A percentile compares a stretch with the other conserved stretches of the same genome.
Conservation (phyloP, 2,329 filamentous ascomycete species). For the Lizonia empirigonia region DNA sequence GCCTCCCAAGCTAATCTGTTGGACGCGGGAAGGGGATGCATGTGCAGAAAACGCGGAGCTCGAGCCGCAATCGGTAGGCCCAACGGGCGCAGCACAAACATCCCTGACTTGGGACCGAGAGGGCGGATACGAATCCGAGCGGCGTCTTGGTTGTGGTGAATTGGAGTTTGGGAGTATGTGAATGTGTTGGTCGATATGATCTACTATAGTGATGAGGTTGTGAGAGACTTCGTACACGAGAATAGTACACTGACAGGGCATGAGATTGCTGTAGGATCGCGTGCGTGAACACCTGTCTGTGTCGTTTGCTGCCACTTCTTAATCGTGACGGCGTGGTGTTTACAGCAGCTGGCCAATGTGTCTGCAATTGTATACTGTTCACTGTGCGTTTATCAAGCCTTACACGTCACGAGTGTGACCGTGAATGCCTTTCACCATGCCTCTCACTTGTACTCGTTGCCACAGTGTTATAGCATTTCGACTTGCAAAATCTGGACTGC, state of each 20-base stretch:
- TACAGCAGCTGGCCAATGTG: background rate
- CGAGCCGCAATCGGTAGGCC: background rate
- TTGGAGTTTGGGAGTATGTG: background rate
- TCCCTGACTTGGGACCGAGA: background rate
- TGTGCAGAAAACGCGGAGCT: conserved; percentile 3
- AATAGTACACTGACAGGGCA: background rate
- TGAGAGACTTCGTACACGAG: background rate
- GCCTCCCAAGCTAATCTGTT: no score
- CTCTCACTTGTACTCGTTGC: background rate
- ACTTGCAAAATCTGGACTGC: background rate
- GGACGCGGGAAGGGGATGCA: no score
- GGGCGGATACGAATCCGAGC: background rate
- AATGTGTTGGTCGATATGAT: background rate
- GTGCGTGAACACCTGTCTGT: no score
- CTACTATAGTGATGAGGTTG: background rate
- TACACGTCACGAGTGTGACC: background rate
- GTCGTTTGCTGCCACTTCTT: no score
- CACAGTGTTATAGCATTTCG: background rate
- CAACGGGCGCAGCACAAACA: background rate
- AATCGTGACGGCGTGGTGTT: background rate
- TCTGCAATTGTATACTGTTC: background rate
- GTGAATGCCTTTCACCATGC: background rate
- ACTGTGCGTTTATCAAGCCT: background rate
- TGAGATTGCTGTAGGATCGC: no score
- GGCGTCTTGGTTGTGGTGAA: background rate